Evolutionary conservation across 371 early-diverging fungal genomes (phyloP), one percentile per base, ranked within the genome.

Genomic region (Syncephalis fuscata): DNA sequence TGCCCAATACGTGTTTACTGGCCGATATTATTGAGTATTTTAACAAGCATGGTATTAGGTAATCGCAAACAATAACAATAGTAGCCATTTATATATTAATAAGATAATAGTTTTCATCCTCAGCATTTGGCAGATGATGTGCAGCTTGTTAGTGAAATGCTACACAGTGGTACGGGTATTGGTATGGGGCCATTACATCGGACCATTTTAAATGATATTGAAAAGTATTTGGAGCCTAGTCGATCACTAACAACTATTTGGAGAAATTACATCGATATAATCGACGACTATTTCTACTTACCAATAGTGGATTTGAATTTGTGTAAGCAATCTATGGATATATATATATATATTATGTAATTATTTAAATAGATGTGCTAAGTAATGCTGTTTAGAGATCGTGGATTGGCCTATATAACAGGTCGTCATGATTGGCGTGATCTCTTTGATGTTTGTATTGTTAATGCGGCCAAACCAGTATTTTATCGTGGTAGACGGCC

Each of bases 61-160:
- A 59, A 49, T 15, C 10, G n/a, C n/a, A n/a, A n/a, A n/a, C n/a
- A n/a, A n/a, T n/a, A n/a, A n/a, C n/a, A n/a, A n/a, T n/a, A n/a
- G n/a, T n/a, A n/a, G n/a, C n/a, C n/a, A n/a, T n/a, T n/a, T n/a
- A n/a, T n/a, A n/a, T n/a, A n/a, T n/a, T n/a, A n/a, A n/a, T n/a
- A n/a, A n/a, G n/a, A n/a, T n/a, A n/a, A n/a, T 37, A 67, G 67
- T 20, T 76, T 78, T 46, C 75, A 76, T 55, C 75, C 76, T 46
- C 68, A 75, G 17, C 74, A 76, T 45, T 51, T 78, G n/a, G 71
- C 68, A 3, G 76, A 78, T 46, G 79, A 78, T 49, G 67, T 78
- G 1, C 65, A 60, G 19, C 49, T 60, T 1, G 71, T 73, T 1
- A 75, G 71, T 20, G 59, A 67, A 32, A 62, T 70, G 7, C 55